These are phyloP conservation scores for Pichia sp. DNA, from an alignment of 1,139 yeast genomes.

Conservation along the genomic window DNA sequence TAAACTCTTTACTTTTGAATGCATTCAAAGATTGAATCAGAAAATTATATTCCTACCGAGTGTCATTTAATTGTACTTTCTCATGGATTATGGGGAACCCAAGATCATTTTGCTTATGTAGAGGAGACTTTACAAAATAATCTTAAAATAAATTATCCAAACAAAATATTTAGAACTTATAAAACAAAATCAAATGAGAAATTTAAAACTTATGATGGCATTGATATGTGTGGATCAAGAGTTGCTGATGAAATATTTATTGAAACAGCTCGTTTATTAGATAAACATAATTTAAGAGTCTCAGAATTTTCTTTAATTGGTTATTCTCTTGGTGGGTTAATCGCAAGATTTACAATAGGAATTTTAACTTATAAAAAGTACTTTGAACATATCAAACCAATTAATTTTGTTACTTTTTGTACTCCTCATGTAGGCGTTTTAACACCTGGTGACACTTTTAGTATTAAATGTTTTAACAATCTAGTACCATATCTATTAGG, in stretches of 20 bases:
- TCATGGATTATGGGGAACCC: constrained; percentile 83
- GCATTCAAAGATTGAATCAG: neutral
- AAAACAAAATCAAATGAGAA: constrained; percentile 58
- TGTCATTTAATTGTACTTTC: constrained; percentile 63
- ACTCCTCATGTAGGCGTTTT: constrained; percentile 79
- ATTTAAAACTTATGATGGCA: constrained; percentile 76
- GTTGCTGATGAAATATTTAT: constrained; percentile 60
- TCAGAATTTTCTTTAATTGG: constrained; percentile 65
- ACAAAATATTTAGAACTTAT: constrained; percentile 40
- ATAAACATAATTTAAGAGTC: constrained; percentile 25
- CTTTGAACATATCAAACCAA: constrained; percentile 40
- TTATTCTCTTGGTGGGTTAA: constrained; percentile 78
- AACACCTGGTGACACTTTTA: constrained; percentile 50
- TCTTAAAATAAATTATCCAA: constrained; percentile 11
- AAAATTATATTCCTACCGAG: neutral
- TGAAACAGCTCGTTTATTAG: constrained; percentile 37
- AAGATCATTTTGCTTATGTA: constrained; percentile 59
- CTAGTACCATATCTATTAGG: constrained; percentile 61
- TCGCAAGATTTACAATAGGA: constrained; percentile 73
- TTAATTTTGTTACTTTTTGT: constrained; percentile 70
- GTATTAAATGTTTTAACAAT: constrained; percentile 43
- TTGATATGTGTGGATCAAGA: constrained; percentile 76
- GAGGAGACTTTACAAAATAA: constrained; percentile 34
- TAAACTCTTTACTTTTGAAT: too few relatives aligned
- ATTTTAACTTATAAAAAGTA: constrained; percentile 48